These are phyloP conservation scores for Boletus nobilissimus DNA, from an alignment of 1,284 basidiomycete species.

Conservation along the genomic window DNA sequence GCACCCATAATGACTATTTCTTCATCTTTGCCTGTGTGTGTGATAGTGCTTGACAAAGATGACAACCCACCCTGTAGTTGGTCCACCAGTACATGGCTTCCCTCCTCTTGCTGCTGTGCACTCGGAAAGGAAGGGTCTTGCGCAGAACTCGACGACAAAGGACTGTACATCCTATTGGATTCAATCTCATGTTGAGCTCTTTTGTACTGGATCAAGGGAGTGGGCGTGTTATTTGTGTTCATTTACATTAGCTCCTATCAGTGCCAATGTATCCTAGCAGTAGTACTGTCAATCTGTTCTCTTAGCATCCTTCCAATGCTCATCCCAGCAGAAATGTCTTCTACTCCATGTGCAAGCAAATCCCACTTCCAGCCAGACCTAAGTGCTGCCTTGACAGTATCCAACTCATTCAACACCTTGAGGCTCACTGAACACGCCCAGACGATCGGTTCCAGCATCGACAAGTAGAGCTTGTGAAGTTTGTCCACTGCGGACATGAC, in stretches of 20 bases:
- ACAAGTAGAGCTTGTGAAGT: constrained; percentile 85
- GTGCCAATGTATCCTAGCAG: too few relatives aligned
- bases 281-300: constrained; percentile 33
- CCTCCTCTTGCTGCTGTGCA: too few relatives aligned
- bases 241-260: constrained; percentile 22
- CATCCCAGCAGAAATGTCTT: constrained; percentile 46
- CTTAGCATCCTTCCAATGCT: constrained; percentile 44
- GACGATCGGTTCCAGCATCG: constrained; percentile 74
- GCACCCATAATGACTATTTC: too few relatives aligned
- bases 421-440: constrained; percentile 88
- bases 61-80: too few relatives aligned
- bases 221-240: constrained; percentile 35
- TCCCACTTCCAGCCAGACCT: constrained; percentile 54
- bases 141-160: too few relatives aligned
- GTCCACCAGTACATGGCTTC: too few relatives aligned
- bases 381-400: constrained; percentile 80
- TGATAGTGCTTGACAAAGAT: too few relatives aligned
- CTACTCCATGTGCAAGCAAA: constrained; percentile 50
- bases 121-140: too few relatives aligned
- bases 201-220: not conserved
- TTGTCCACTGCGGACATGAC: constrained; percentile 88
- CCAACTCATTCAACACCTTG: constrained; percentile 92
- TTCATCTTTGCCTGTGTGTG: too few relatives aligned
- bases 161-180: constrained; percentile 56
- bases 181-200: not conserved